Conservation (phyloP, 179 eudicot genomes). For the Silene noctiflora region DNA sequence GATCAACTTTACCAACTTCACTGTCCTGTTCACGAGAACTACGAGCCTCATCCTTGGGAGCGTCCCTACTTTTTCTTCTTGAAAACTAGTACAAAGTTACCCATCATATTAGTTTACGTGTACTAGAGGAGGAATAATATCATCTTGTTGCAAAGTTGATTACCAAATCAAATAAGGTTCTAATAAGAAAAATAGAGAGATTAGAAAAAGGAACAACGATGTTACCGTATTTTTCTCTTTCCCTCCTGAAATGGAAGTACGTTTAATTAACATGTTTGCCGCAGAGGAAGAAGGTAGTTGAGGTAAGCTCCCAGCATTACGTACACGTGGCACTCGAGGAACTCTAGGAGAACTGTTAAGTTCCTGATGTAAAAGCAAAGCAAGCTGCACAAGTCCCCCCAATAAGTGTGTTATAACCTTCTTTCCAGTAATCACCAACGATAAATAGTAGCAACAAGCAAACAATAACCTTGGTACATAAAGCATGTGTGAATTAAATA, state of each 20-base stretch:
- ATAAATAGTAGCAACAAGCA: not conserved
- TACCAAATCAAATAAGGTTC: not conserved
- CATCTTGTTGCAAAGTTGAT: not conserved
- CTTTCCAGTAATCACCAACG: conserved; percentile 6
- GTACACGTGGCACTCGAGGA: conserved; percentile 94
- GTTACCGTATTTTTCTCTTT: conserved; percentile 64
- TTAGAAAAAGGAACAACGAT: conserved; percentile 13
- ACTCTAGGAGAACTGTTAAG: conserved; percentile 98
- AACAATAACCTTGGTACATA: not conserved
- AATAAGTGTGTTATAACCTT: not conserved
- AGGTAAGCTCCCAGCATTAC: conserved; percentile 78
- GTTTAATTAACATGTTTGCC: conserved; percentile 63
- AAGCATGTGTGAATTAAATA: not conserved
- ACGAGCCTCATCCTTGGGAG: conserved; percentile 44
- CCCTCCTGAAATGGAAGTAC: conserved; percentile 64
- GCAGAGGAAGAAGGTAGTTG: conserved; percentile 65
- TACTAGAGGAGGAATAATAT: not conserved
- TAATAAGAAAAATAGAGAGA: not conserved
- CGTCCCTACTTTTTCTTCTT: conserved; percentile 70
- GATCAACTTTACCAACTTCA: conserved; percentile 56
- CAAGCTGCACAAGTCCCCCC: conserved; percentile 59
- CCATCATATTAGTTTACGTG: conserved; percentile 12
- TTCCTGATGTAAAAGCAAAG: conserved; percentile 89
- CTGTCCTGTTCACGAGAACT: conserved; percentile 47
- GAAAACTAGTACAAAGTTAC: conserved; percentile 42